A percentile compares a stretch with the other conserved stretches of the same genome.
phyloP scores from a whole-genome alignment of 345 rosid species.

The Populus ilicifolia region DNA sequence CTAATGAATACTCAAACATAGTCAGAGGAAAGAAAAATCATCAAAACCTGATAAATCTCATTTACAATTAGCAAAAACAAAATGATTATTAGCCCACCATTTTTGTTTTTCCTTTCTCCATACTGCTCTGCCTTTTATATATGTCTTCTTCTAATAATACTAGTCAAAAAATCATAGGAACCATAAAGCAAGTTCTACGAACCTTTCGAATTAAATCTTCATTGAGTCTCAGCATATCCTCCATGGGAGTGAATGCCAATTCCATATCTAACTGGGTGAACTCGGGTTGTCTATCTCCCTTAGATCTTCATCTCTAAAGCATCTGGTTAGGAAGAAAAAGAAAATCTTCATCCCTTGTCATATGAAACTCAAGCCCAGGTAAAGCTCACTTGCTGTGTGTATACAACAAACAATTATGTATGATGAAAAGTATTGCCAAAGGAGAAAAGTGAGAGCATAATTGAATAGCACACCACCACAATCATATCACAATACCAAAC shows the following conservation, averaged over 20 bases:
- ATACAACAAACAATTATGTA: neutral
- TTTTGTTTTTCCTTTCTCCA: neutral
- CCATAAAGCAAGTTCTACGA: constrained; percentile 4
- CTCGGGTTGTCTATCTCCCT: constrained; percentile 98
- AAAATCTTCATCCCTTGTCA: neutral
- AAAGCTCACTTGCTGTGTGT: neutral
- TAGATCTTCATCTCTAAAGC: constrained; percentile 96
- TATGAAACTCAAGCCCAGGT: neutral
- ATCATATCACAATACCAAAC: constrained; percentile 1
- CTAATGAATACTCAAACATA: neutral
- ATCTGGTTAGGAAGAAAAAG: constrained; percentile 41
- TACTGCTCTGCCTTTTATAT: neutral
- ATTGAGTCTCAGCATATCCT: constrained; percentile 83
- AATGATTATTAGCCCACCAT: neutral
- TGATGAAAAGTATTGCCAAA: neutral
- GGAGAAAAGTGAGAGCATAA: neutral
- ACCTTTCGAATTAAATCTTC: constrained; percentile 93
- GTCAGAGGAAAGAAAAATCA: neutral
- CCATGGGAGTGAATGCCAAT: constrained; percentile 82
- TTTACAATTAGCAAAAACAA: neutral
- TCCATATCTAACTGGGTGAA: constrained; percentile 99
- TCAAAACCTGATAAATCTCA: neutral
- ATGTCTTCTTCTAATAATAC: neutral
- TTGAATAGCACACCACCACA: neutral
- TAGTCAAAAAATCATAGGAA: neutral